Evolutionary conservation across 2,329 filamentous ascomycete species (phyloP).

Genomic region (Trichophyton schoenleinii): DNA sequence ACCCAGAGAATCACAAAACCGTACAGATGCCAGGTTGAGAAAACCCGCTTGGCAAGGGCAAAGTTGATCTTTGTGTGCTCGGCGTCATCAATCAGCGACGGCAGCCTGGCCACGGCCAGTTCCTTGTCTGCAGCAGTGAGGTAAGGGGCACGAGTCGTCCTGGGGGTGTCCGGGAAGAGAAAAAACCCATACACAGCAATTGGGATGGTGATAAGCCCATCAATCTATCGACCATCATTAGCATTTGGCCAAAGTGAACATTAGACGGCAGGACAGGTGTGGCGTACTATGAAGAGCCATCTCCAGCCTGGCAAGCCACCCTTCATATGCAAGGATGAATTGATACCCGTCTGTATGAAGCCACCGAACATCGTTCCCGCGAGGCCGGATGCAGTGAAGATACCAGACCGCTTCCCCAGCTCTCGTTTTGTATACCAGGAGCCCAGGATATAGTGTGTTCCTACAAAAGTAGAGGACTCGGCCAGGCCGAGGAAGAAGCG

Average conservation of each 20-base stretch:
- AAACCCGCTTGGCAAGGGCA: constrained; percentile 22
- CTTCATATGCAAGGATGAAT: constrained; percentile 19
- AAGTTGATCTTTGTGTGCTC: constrained; percentile 16
- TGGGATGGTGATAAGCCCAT: constrained; percentile 32
- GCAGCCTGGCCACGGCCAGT: constrained; percentile 23
- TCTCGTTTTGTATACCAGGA: constrained; percentile 34
- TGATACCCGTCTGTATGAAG: constrained; percentile 26
- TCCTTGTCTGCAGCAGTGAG: constrained; percentile 21
- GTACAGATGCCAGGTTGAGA: constrained; percentile 28
- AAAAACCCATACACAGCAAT: constrained; percentile 34
- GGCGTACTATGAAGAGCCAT: constrained; percentile 27
- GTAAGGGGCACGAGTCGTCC: constrained; percentile 25
- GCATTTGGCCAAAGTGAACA: neutral
- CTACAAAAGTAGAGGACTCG: constrained; percentile 23
- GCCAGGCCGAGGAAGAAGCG: constrained; percentile 28
- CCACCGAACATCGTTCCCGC: constrained; percentile 28
- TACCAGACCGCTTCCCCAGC: constrained; percentile 27
- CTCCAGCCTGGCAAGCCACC: constrained; percentile 23
- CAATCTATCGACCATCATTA: constrained; percentile 16
- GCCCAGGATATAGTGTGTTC: constrained; percentile 29
- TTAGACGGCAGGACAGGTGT: neutral
- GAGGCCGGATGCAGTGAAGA: constrained; percentile 25
- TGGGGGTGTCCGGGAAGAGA: constrained; percentile 29
- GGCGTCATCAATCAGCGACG: constrained; percentile 18
- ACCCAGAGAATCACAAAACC: constrained; percentile 34